Conservation (phyloP, 805 yeast genomes). For the Myxozyma lipomycoides region DNA sequence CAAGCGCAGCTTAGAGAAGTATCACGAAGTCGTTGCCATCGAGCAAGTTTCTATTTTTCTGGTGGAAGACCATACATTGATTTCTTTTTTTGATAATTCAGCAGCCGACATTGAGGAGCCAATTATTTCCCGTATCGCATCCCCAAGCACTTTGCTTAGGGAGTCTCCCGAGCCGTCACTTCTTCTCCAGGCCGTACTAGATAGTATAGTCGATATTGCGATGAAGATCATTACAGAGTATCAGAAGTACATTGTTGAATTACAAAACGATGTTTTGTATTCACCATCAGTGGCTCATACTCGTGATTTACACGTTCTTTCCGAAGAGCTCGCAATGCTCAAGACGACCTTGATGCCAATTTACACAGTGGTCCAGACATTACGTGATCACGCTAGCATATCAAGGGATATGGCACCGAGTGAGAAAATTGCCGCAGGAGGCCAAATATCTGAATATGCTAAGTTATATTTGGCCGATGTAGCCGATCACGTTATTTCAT, state of each 20-base stretch:
- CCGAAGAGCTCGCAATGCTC: constrained; percentile 50
- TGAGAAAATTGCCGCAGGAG: constrained; percentile 16
- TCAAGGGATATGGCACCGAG: constrained; percentile 1
- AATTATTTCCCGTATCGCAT: constrained; percentile 46
- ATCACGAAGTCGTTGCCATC: constrained; percentile 47
- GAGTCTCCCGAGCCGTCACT: constrained; percentile 51
- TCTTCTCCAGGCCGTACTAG: constrained; percentile 52
- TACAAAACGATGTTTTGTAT: constrained; percentile 50
- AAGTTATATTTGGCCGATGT: constrained; percentile 53
- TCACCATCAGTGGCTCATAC: constrained; percentile 52
- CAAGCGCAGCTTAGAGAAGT: constrained; percentile 45
- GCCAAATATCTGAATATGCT: constrained; percentile 43
- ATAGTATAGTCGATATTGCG: constrained; percentile 51
- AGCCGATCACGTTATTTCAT: constrained; percentile 51
- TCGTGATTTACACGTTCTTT: constrained; percentile 50
- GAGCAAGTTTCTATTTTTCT: constrained; percentile 56
- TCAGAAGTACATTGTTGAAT: constrained; percentile 45
- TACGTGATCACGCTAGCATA: constrained; percentile 41
- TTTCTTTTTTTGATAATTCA: constrained; percentile 56
- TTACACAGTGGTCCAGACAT: constrained; percentile 45
- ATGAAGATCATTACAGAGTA: constrained; percentile 55
- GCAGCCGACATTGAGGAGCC: constrained; percentile 53
- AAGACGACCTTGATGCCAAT: constrained; percentile 48
- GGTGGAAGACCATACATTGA: constrained; percentile 45
- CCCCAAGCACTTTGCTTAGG: constrained; percentile 47